Base-by-base conservation (phyloP, 1,139 yeast species). In the Pichia sp. region DNA sequence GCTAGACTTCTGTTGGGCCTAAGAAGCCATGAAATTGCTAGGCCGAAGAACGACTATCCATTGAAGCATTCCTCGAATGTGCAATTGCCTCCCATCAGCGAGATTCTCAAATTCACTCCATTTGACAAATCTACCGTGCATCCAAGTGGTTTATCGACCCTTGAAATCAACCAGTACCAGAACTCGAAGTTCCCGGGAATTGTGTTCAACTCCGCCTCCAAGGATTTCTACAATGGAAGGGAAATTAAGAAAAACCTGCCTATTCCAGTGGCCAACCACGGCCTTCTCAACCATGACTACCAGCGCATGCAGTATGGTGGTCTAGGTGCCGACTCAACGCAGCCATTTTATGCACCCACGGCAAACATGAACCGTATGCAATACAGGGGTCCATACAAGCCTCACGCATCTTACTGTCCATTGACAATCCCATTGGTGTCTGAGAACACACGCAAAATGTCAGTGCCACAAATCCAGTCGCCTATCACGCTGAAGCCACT, bases 121-220 rank as follows among this genome's bases (percentile, higher is more conserved):
- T 52, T 63, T 49, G 61, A 60, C 46, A 59, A 61, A 45, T 53
- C 60, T 9, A 55, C 58, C 3, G 54, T 63, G 31, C 64, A 58
- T 44, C 64, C 63, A 27, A 53, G 57, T 46, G 60, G 56, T n/a
- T 46, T 59, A 50, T 50, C 62, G 20, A 29, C 38, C 9, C 17
- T 12, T 27, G 62, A 59, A 55, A 48, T 52, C 27, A 20, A 42
- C 6, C 50, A 50, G n/a, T 59, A 43, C 33, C 46, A 54, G 38
- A 50, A 59, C 40, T 17, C 56, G 14, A 34, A 43, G 17, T 12
- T 9, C 16, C 9, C 34, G 14, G 54, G 57, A 31, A 36, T 56
- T 40, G 47, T 36, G 4, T 54, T 56, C 5, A 36, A 54, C 12
- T 34, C 17, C 10, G 51, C 45, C 16, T 43, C 53, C 27, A 43